Evolutionary conservation across 2,329 filamentous ascomycete genomes (phyloP), one percentile per base, ranked within the genome.

Genomic region (Lanzia echinophila): DNA sequence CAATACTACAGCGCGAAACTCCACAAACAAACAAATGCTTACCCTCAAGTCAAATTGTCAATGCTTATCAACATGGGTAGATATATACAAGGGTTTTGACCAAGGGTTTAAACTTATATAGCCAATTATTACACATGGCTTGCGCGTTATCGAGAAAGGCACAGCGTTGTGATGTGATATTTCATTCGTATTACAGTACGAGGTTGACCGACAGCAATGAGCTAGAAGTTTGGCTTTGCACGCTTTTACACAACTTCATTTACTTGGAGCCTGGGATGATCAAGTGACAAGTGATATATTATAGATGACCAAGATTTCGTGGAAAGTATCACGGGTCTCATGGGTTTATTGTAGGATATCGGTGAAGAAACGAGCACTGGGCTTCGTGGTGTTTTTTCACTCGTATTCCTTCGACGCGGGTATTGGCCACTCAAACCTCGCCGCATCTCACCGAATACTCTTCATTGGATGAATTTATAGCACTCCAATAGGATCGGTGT

Each of bases 231-330:
- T 44, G 24, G 42, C 33, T 22, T 11, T 50, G 28, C 19, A 4
- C 20, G 15, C 39, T 41, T n/a, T 41, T 12, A 17, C 34, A 39
- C 19, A 33, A 39, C 45, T 17, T 38, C 31, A 12, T 19, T 22
- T 33, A 17, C 5, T 41, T 53, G 50, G 43, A 53, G 50, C 50
- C 50, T 53, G 32, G 39, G 33, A 48, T 53, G 43, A 47, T 53
- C 50, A 53, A 53, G 50, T 53, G 50, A 53, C 20, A 42, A 31
- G 12, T 32, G 7, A 24, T 39, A 39, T 17, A 15, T 39, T 39
- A 6, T 19, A 10, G 17, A 19, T 17, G 20, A 22, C 22, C 7
- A 24, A 11, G 36, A 39, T 39, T 10, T n/a, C 2, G 19, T 39
- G 36, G 15, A 10, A 39, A 39, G 19, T 15, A 17, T 39, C 36